Percentiles rank a stretch among this genome's conserved stretches.
These are phyloP conservation scores for Pelomyxa schiedti DNA, from an alignment of 78 protist species.

Conservation along the genomic window DNA sequence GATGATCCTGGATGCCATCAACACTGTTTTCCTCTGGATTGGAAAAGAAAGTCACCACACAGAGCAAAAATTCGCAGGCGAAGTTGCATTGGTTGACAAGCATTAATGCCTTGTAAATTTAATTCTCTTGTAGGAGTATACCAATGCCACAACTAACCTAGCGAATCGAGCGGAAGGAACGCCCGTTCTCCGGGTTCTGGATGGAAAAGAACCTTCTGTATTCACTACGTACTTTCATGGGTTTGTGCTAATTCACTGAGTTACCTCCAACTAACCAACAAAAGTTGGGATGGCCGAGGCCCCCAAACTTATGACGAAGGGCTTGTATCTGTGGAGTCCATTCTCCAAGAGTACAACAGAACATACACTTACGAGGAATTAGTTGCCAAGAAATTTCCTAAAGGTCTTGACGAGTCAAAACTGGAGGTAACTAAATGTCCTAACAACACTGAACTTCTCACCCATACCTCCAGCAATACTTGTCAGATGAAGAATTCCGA, in stretches of 20 bases:
- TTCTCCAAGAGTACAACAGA: conserved; percentile 30
- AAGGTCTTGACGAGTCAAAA: conserved; percentile 44
- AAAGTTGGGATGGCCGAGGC: not conserved
- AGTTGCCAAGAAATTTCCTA: conserved; percentile 31
- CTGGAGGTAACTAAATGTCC: too few relatives aligned
- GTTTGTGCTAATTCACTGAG: not conserved
- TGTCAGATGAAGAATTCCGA: too few relatives aligned
- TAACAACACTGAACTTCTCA: too few relatives aligned
- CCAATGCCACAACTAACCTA: too few relatives aligned
- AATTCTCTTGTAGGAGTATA: not conserved
- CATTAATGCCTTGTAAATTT: conserved; percentile 21
- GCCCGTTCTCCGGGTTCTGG: conserved; percentile 1
- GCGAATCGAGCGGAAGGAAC: too few relatives aligned
- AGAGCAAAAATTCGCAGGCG: conserved; percentile 17
- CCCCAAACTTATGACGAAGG: not conserved
- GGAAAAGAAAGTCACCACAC: conserved; percentile 19
- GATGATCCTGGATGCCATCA: conserved; percentile 19
- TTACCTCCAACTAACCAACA: not conserved
- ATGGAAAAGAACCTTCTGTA: conserved; percentile 21
- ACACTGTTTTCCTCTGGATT: conserved; percentile 26
- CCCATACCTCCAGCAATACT: too few relatives aligned
- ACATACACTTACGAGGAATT: conserved; percentile 34
- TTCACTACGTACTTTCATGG: conserved; percentile 29
- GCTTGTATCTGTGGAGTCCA: conserved; percentile 10
- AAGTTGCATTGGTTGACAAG: conserved; percentile 11